phyloP scores from a whole-genome alignment of 2,329 filamentous ascomycete species.

The Ophiostoma novo-ulmi region DNA sequence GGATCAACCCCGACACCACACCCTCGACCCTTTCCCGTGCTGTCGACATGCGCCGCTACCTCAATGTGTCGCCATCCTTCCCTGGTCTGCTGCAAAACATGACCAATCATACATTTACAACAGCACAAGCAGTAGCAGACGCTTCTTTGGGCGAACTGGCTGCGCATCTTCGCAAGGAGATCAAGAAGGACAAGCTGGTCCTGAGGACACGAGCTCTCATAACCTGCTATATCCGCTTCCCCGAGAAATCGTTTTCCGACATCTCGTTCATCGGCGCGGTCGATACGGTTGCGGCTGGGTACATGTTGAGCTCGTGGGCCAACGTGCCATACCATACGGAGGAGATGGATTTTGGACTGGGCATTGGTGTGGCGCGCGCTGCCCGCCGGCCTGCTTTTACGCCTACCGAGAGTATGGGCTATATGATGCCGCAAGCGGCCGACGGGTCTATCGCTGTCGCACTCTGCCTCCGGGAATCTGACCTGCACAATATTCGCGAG shows the following conservation, averaged over 20 bases:
- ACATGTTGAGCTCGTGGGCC: conserved; percentile 1
- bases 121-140: neutral
- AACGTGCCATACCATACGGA: neutral
- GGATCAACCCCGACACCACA: neutral
- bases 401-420: conserved; percentile 44
- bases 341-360: conserved; percentile 29
- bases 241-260: neutral
- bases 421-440: conserved; percentile 38
- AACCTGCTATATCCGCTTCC: neutral
- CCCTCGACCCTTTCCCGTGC: neutral
- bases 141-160: neutral
- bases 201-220: neutral
- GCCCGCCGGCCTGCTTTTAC: conserved; percentile 46
- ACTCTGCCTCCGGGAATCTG: conserved; percentile 17
- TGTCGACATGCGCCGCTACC: neutral
- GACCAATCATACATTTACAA: neutral
- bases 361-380: conserved; percentile 41
- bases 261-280: neutral
- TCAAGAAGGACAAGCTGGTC: neutral
- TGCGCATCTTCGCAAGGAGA: neutral
- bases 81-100: neutral
- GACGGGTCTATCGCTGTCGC: conserved; percentile 18
- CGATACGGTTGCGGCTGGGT: neutral
- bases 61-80: neutral
- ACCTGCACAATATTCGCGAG: neutral